Base-by-base conservation (phyloP, 2,329 filamentous ascomycete genomes). In the Fusarium azukiicola region DNA sequence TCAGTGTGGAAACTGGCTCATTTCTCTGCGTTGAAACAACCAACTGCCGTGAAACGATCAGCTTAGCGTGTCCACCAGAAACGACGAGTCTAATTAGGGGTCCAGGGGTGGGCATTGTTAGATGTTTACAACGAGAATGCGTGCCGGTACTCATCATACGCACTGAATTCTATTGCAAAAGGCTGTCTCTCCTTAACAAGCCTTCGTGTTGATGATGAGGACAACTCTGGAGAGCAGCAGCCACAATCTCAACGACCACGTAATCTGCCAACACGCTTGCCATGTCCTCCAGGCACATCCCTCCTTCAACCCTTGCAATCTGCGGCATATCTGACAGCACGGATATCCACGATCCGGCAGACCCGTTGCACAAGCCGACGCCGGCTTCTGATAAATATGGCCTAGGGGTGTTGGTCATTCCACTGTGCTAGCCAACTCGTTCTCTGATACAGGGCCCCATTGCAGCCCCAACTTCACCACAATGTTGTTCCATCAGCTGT, bases 21-120 rank as follows among this genome's bases (percentile, higher is more conserved):
- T 50, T 50, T 50, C 47, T 36, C 17, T 17, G 11, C 44, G 6
- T 21, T 58, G 36, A 40, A 40, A 58, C 14, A 32, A 40, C 21
- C 8, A 58, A 58, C 36, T 58, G 36, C 54, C 54, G 54, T 58
- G 54, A 58, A 58, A 58, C 21, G 54, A 58, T 58, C 54, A 58
- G 38, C 36, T 58, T 58, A 40, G 54, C 54, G 54, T 40, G 40
- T 9, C 54, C 54, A 58, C 54, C 21, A 9, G 54, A 3, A 40
- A 21, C n/a, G 36, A 40, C 21, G 23, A 40, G n/a, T 58, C 54
- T 58, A 23, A 58, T 58, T 58, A 40, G 21, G 16, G 21, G 8
- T 40, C 40, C 54, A 58, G 54, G 54, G 54, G 52, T 38, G 54
- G 54, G 7, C 3, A 2, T n/a, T 23, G 54, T 6, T 58, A 58